Evolutionary conservation across 2,329 filamentous ascomycete genomes (phyloP), one percentile per base, ranked within the genome.

Genomic region (Cytospora piceicola): DNA sequence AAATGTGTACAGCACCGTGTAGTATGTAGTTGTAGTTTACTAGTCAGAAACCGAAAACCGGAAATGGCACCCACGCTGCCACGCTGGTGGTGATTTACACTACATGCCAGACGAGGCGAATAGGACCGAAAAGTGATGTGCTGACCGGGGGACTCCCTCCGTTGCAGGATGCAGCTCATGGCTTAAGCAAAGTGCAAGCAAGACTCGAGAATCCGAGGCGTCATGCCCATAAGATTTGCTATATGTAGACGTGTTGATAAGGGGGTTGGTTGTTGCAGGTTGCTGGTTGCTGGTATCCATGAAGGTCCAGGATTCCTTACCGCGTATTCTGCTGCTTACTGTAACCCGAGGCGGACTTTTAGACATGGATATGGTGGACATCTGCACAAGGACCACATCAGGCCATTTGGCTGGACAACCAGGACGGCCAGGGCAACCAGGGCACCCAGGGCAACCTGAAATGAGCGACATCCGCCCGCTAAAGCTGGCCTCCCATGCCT

Each of bases 91-190:
- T 57, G 39, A 62, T 36, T 29, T 59, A 53, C 61, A 64, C 22
- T 59, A 53, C 27, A 29, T 64, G 55, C 61, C 61, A 64, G 58
- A 39, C 61, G 55, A 22, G 51, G 62, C 36, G 55, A 58, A 51
- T 54, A 64, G 62, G 62, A 29, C 62, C 62, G 62, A 64, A 54
- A 36, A 22, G 30, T 24, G 49, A 61, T 36, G n/a, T 60, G 51
- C 24, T 29, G 62, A 46, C 62, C 62, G 42, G 62, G 62, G 46
- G 20, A 22, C 22, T 4, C 46, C n/a, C 22, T 49, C 46, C 46
- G 46, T 49, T 22, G n/a, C 53, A 56, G 54, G 54, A 30, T 34
- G 32, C 30, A 34, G 14, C 32, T 42, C 29, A 29, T 3, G 27
- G 14, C 32, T 42, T 22, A 29, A 29, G 27, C 5, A 52, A 52